A percentile compares a stretch with the other conserved stretches of the same genome.
Evolutionary conservation across 306 rosid genomes (phyloP).

Genomic region (Albizia julibrissin): DNA sequence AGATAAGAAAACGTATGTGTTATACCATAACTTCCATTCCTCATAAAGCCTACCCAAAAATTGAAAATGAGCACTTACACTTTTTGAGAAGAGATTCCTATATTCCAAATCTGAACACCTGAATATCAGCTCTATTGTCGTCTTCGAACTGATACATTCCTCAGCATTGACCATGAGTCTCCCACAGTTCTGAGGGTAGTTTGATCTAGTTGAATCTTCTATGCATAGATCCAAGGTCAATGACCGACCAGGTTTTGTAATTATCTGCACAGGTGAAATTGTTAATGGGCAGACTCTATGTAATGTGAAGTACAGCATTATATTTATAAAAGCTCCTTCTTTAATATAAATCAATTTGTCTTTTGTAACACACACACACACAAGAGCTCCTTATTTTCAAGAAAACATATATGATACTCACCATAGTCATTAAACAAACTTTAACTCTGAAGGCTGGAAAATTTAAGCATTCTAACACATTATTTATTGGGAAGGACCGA

Average conservation of each 20-base stretch:
- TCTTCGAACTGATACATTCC: conserved; percentile 72
- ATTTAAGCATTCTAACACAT: conserved; percentile 9
- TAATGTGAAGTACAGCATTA: conserved; percentile 13
- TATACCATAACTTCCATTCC: conserved; percentile 14
- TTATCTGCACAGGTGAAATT: conserved; percentile 57
- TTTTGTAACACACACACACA: too few relatives aligned
- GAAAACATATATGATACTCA: not conserved
- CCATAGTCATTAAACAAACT: not conserved
- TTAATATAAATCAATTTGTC: too few relatives aligned
- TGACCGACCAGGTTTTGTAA: conserved; percentile 53
- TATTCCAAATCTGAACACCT: conserved; percentile 77
- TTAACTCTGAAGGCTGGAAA: not conserved
- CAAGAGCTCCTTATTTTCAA: conserved; percentile 14
- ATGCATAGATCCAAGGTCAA: conserved; percentile 60
- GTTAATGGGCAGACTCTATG: conserved; percentile 3
- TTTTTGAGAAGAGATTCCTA: conserved; percentile 80
- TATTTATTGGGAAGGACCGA: not conserved
- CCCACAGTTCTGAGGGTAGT: conserved; percentile 46
- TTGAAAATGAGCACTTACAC: conserved; percentile 52
- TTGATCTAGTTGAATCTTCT: conserved; percentile 52
- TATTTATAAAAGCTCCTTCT: not conserved
- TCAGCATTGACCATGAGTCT: conserved; percentile 69
- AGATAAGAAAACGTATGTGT: conserved; percentile 24
- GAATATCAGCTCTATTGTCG: conserved; percentile 57
- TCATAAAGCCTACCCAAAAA: conserved; percentile 19